phyloP scores from a whole-genome alignment of 2,329 filamentous ascomycete genomes.

The Thermomyces lanuginosus region DNA sequence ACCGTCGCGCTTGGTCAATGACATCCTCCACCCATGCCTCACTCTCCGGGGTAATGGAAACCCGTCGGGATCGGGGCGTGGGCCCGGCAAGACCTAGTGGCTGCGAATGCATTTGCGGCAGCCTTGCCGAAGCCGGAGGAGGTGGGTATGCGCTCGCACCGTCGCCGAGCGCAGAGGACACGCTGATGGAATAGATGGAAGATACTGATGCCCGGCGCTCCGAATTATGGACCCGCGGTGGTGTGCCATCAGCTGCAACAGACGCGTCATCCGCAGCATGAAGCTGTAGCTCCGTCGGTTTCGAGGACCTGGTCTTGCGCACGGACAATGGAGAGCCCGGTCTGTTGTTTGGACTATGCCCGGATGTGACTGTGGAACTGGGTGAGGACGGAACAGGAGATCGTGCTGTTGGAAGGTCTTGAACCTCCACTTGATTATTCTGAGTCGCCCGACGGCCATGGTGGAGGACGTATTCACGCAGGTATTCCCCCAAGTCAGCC shows the following conservation, averaged over 20 bases:
- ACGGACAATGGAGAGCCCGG: constrained; percentile 24
- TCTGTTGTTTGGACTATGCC: constrained; percentile 19
- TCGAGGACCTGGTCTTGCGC: constrained; percentile 23
- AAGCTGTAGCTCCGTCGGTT: constrained; percentile 14
- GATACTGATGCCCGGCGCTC: constrained; percentile 22
- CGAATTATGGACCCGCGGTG: constrained; percentile 15
- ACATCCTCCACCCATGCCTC: constrained; percentile 34
- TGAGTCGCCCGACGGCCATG: constrained; percentile 57
- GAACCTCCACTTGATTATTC: constrained; percentile 40
- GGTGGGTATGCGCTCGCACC: constrained; percentile 11
- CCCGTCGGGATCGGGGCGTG: constrained; percentile 22
- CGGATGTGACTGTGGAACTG: constrained; percentile 11
- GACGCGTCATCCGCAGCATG: constrained; percentile 15
- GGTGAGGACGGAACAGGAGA: constrained; percentile 17
- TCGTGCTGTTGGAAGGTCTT: constrained; percentile 28
- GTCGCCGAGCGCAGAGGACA: constrained; percentile 14
- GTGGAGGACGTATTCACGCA: constrained; percentile 83
- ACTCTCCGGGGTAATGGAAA: constrained; percentile 29
- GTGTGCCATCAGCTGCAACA: constrained; percentile 12
- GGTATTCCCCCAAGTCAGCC: constrained; percentile 88
- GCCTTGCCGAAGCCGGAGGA: constrained; percentile 12
- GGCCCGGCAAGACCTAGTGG: constrained; percentile 32
- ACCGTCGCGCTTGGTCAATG: constrained; percentile 27
- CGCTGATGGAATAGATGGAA: constrained; percentile 20
- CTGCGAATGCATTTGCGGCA: constrained; percentile 7